Evolutionary conservation across 768 basidiomycete species (phyloP), one percentile per base, ranked within the genome.

Genomic region (Calvatia gigantea): DNA sequence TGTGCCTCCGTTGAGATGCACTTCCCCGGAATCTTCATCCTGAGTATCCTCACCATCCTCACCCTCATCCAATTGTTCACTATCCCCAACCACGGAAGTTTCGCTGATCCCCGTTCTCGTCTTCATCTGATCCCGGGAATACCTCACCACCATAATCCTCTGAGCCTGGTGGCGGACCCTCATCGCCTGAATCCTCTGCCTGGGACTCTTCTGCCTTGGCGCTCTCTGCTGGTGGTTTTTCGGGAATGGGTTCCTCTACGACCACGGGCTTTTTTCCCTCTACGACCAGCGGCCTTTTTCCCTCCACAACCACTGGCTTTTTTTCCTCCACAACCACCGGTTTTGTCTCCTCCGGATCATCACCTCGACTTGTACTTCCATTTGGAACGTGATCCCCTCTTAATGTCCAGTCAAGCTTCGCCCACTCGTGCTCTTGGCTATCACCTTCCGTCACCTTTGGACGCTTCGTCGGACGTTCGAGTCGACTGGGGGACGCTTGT

Each of bases 61-160:
- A 2, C 35, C 35, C 17, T 11, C 35, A 11, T 37, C 17, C 17
- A 12, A 19, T 4, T 42, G 41, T 17, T 21, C 7, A 19, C 14
- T 32, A 4, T 17, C 46, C 3, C 33, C 31, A 14, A 12, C 31
- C 3, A 3, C 31, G 11, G 46, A 47, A 12, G 17, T 14, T 32
- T 8, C 17, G 33, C 41, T 12, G 25, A 29, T 39, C 27, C 21
- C 50, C 15, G 37, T 17, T 17, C 41, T 56, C 39, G 7, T 42
- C 47, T 8, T 33, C 21, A 4, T 41, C 37, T 3, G 38, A 14
- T 5, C 25, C 31, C 17, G 33, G 29, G 17, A 56, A 56, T 32
- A 56, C 49, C n/a, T 56, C 54, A 6, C 54, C 54, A 27, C 4
- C 11, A 49, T 56, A 56, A 49, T 56, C 54, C 11, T 56, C 54